These are phyloP conservation scores for Chionographis japonica DNA, from an alignment of 106 monocot species.

Conservation along the genomic window DNA sequence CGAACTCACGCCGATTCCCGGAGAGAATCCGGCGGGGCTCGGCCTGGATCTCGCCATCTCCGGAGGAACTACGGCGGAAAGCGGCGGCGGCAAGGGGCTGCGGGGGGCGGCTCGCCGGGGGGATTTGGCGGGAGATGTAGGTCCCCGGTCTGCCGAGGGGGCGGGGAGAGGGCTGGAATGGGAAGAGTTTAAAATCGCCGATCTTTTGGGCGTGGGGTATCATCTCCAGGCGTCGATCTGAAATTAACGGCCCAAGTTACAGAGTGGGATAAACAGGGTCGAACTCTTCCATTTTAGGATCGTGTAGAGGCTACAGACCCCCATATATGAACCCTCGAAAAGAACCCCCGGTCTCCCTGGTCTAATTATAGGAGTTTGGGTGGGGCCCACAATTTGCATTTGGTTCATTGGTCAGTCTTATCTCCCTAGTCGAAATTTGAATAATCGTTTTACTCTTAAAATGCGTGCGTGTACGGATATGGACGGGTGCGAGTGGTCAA, in stretches of 20 bases:
- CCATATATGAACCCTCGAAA: no score
- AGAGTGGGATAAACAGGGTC: background rate
- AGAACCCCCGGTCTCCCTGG: no score
- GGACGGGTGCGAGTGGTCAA: no score
- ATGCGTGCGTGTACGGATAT: no score
- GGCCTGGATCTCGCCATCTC: background rate
- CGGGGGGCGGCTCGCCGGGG: constrained; percentile 1
- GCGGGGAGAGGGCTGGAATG: background rate
- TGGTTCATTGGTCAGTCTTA: no score
- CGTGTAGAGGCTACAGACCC: no score
- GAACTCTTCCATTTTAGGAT: no score
- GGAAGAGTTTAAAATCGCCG: constrained; percentile 12
- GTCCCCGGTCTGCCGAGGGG: background rate
- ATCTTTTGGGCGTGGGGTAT: constrained; percentile 20
- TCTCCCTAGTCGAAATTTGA: no score
- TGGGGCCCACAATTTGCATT: no score
- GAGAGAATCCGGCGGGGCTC: background rate
- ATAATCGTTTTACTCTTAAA: no score
- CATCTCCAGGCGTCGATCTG: constrained; percentile 13
- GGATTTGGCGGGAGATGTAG: constrained; percentile 1
- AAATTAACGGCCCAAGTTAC: background rate
- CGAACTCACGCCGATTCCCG: constrained; percentile 35
- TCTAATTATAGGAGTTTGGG: no score
- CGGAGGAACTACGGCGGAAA: constrained; percentile 2
- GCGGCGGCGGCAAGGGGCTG: background rate